Evolutionary conservation across 768 basidiomycete genomes (phyloP).

Genomic region (Cyclocybe cylindracea): DNA sequence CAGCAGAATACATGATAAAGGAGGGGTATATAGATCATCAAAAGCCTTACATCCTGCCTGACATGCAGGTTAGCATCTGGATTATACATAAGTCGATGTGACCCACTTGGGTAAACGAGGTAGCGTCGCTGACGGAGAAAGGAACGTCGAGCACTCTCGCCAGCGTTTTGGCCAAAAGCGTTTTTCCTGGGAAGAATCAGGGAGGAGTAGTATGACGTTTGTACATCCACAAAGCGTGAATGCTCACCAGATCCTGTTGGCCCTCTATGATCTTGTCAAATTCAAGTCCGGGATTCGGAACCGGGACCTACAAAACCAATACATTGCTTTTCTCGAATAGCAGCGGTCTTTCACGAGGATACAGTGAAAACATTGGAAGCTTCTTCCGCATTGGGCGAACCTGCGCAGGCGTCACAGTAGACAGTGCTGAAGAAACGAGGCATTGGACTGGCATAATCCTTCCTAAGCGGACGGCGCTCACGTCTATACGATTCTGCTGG

Average conservation of each 20-base stretch:
- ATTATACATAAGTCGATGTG: neutral
- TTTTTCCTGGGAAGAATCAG: slow-evolving; percentile 62
- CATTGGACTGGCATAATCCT: too few species aligned
- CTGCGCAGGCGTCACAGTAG: slow-evolving; percentile 54
- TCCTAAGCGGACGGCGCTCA: neutral
- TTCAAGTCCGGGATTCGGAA: neutral
- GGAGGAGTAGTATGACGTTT: neutral
- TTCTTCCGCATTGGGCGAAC: slow-evolving; percentile 59
- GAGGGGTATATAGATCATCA: slow-evolving; percentile 4
- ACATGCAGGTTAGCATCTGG: slow-evolving; percentile 2
- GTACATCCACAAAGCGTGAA: neutral
- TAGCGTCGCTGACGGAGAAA: slow-evolving; percentile 92
- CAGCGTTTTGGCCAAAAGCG: slow-evolving; percentile 87
- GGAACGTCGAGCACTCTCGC: slow-evolving; percentile 91
- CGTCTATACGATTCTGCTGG: slow-evolving; percentile 1
- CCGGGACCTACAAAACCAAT: slow-evolving; percentile 70
- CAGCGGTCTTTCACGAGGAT: slow-evolving; percentile 48
- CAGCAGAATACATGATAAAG: slow-evolving; percentile 3
- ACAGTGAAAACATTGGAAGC: slow-evolving; percentile 32
- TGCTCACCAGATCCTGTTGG: slow-evolving; percentile 80
- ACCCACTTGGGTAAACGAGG: slow-evolving; percentile 84
- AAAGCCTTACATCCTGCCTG: slow-evolving; percentile 70
- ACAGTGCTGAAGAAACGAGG: neutral
- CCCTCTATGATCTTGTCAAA: slow-evolving; percentile 45
- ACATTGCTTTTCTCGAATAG: slow-evolving; percentile 96